Evolutionary conservation across 495 filamentous ascomycete genomes (phyloP).

Genomic region (Hamigera avellanea): DNA sequence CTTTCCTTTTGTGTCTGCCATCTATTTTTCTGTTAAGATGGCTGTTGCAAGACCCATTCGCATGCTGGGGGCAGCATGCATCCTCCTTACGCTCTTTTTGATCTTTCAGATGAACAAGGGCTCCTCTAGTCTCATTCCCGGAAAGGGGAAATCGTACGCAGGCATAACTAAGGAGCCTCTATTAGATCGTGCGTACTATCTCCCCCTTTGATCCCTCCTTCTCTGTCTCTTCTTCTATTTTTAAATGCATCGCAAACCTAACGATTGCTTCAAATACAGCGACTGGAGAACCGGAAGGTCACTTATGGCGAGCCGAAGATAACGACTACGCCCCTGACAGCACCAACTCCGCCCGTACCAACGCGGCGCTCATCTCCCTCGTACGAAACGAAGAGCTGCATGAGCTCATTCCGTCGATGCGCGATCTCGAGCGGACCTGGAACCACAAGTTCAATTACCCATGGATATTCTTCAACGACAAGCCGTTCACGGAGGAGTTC

Average conservation of each 20-base stretch:
- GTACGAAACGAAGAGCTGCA: constrained; percentile 84
- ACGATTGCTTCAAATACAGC: constrained; percentile 30
- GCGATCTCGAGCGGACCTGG: constrained; percentile 87
- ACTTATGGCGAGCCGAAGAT: constrained; percentile 58
- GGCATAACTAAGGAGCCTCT: constrained; percentile 66
- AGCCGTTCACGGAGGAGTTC: constrained; percentile 85
- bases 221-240: constrained; percentile 3
- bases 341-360: constrained; percentile 67
- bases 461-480: constrained; percentile 98
- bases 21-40: constrained; percentile 43
- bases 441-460: constrained; percentile 99
- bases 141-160: constrained; percentile 21
- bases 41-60: constrained; percentile 74
- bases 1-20: constrained; percentile 5
- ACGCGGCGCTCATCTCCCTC: constrained; percentile 82
- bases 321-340: constrained; percentile 59
- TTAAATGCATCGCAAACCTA: constrained; percentile 3
- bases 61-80: constrained; percentile 57
- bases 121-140: constrained; percentile 20
- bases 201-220: too few relatives aligned
- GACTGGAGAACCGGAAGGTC: constrained; percentile 69
- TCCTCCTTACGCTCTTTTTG: constrained; percentile 62
- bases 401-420: constrained; percentile 77
- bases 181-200: constrained; percentile 66
- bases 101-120: constrained; percentile 55